phyloP scores from a whole-genome alignment of 495 filamentous ascomycete genomes.

The Cercophora newfieldiana region DNA sequence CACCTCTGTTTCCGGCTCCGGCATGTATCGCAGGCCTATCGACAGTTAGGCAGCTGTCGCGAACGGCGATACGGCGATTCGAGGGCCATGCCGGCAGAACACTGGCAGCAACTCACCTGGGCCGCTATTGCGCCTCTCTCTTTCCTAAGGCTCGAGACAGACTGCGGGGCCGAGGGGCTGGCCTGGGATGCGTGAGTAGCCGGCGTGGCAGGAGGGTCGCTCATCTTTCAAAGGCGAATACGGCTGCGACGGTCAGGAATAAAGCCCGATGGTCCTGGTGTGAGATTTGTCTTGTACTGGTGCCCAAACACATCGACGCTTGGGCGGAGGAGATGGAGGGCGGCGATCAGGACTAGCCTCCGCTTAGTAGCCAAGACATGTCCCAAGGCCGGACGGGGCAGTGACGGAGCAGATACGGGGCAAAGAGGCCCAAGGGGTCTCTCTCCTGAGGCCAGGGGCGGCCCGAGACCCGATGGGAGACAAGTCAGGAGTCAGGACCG shows the following conservation, averaged over 20 bases:
- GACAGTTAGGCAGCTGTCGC: constrained; percentile 1
- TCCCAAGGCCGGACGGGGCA: background rate
- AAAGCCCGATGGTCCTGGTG: background rate
- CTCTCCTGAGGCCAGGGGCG: constrained; percentile 1
- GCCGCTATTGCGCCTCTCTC: constrained; percentile 52
- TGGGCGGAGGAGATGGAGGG: background rate
- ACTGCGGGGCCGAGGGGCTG: constrained; percentile 9
- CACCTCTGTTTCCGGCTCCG: constrained; percentile 85
- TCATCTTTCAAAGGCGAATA: constrained; percentile 18
- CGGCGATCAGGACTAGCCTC: background rate
- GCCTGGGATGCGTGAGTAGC: constrained; percentile 10
- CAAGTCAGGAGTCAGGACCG: background rate
- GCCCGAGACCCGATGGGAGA: constrained; percentile 7
- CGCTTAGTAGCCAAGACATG: constrained; percentile 17
- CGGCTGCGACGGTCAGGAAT: background rate
- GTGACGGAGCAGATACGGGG: background rate
- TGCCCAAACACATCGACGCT: constrained; percentile 5
- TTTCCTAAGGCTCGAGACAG: constrained; percentile 33
- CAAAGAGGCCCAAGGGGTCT: background rate
- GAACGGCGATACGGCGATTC: background rate
- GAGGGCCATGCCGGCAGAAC: background rate
- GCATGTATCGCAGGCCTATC: constrained; percentile 76
- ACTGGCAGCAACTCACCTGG: constrained; percentile 38
- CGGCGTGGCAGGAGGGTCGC: constrained; percentile 20
- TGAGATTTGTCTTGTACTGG: background rate